Evolutionary conservation across 1,284 basidiomycete genomes (phyloP).

Genomic region (Ganoderma leucocontextum): DNA sequence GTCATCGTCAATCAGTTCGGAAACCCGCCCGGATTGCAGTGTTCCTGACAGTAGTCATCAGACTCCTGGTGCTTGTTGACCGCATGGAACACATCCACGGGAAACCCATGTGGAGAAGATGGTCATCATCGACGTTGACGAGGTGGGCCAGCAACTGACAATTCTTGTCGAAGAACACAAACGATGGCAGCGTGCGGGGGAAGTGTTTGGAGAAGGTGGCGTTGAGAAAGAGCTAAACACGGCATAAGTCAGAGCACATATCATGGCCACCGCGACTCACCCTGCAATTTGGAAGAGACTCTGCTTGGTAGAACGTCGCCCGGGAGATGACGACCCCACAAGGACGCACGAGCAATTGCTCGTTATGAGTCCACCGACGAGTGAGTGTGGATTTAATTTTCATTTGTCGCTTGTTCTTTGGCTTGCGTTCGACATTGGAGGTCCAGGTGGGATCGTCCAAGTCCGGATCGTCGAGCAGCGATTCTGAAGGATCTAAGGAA

Average conservation of each 20-base stretch:
- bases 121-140: not conserved
- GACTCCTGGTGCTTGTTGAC: slow-evolving; percentile 44
- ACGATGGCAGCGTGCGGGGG: not conserved
- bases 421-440: not conserved
- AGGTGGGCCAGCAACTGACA: slow-evolving; percentile 33
- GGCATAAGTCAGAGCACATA: not conserved
- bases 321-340: slow-evolving; percentile 39
- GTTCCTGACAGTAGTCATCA: slow-evolving; percentile 37
- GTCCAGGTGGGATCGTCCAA: not conserved
- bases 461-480: not conserved
- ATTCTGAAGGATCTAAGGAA: no score
- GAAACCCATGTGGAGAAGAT: slow-evolving; percentile 26
- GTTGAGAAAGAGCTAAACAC: not conserved
- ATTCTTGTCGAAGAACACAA: slow-evolving; percentile 44
- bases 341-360: slow-evolving; percentile 39
- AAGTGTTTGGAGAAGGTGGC: not conserved
- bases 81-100: slow-evolving; percentile 47
- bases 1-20: slow-evolving; percentile 35
- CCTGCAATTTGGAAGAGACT: slow-evolving; percentile 20
- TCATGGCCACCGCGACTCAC: not conserved
- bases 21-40: slow-evolving; percentile 44
- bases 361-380: slow-evolving; percentile 42
- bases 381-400: slow-evolving; percentile 22
- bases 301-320: slow-evolving; percentile 40
- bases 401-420: not conserved